These are phyloP conservation scores for Talaromyces liani DNA, from an alignment of 495 filamentous ascomycete species.

Conservation along the genomic window DNA sequence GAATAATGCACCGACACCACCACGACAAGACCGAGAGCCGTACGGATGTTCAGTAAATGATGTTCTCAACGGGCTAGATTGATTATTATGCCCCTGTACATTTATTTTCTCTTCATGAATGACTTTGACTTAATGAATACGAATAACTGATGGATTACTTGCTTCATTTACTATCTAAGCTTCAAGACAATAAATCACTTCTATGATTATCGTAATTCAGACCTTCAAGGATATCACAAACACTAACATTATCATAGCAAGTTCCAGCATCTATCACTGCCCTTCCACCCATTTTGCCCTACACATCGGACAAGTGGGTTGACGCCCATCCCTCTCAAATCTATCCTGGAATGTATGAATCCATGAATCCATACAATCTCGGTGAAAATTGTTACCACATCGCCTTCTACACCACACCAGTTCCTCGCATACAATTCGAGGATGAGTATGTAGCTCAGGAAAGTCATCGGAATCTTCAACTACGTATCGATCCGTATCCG, in stretches of 20 bases:
- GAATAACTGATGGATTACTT: neutral
- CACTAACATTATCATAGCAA: neutral
- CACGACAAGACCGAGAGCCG: neutral
- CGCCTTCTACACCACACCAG: slow-evolving; percentile 60
- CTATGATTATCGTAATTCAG: too few relatives aligned
- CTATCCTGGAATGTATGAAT: slow-evolving; percentile 11
- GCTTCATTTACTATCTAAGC: neutral
- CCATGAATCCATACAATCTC: slow-evolving; percentile 60
- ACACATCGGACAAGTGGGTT: slow-evolving; percentile 15
- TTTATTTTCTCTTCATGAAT: neutral
- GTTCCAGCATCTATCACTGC: neutral
- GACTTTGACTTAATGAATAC: neutral
- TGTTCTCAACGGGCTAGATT: neutral
- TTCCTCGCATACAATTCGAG: slow-evolving; percentile 27
- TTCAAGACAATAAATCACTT: neutral
- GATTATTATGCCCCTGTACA: neutral
- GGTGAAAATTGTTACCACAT: slow-evolving; percentile 68
- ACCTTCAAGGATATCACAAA: too few relatives aligned
- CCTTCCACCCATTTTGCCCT: neutral
- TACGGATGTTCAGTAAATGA: neutral
- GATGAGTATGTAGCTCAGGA: neutral
- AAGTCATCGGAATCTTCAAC: neutral
- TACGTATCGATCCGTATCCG: neutral
- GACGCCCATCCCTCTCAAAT: slow-evolving; percentile 11
- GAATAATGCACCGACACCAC: neutral